Conservation (phyloP, 179 eudicot species). For the Amaranthus tricolor region DNA sequence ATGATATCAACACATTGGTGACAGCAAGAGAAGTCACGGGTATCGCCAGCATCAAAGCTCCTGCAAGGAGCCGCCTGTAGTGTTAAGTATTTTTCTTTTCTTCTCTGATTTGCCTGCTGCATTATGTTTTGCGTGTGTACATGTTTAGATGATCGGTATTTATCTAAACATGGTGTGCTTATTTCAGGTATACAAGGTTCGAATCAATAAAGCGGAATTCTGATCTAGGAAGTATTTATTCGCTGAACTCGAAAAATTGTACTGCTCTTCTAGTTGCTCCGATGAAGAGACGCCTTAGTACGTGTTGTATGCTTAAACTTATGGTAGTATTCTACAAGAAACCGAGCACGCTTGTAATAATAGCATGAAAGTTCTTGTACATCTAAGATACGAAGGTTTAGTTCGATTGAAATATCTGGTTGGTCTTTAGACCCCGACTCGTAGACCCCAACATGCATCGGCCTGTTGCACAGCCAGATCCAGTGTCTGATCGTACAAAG, state of each 20-base stretch:
- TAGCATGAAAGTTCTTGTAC: background rate
- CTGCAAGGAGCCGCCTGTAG: slow-evolving; percentile 71
- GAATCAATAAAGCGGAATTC: background rate
- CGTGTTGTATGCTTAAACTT: background rate
- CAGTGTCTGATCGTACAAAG: no score
- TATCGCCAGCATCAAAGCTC: slow-evolving; percentile 82
- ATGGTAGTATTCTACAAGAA: background rate
- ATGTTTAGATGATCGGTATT: background rate
- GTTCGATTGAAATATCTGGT: no score
- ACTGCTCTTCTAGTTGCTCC: background rate
- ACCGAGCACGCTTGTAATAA: background rate
- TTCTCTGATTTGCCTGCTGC: background rate
- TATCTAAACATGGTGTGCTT: no score
- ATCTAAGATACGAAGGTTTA: no score
- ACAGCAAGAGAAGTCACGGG: slow-evolving; percentile 92
- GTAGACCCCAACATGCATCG: no score
- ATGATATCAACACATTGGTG: slow-evolving; percentile 87
- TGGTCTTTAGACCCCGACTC: no score
- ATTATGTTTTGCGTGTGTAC: slow-evolving; percentile 1
- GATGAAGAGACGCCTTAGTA: background rate
- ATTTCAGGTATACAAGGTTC: background rate
- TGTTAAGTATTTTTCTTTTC: slow-evolving; percentile 20
- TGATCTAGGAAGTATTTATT: background rate
- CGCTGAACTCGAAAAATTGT: background rate
- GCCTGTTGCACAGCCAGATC: no score